Evolutionary conservation across 306 rosid genomes (phyloP).

Genomic region (Malus orientalis): DNA sequence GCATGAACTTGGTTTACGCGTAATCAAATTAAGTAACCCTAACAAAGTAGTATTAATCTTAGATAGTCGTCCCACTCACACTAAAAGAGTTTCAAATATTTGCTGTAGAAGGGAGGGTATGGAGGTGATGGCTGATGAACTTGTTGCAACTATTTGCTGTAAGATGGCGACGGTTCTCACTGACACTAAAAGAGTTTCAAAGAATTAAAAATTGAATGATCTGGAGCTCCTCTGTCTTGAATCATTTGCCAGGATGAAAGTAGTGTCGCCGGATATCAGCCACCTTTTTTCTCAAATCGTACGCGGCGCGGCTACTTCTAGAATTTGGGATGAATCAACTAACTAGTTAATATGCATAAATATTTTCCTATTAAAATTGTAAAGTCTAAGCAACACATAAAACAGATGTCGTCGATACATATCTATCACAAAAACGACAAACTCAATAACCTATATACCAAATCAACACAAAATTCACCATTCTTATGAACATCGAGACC

Average conservation of each 20-base stretch:
- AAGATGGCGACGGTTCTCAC: neutral
- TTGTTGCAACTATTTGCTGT: neutral
- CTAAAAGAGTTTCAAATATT: too few relatives aligned
- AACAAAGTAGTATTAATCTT: neutral
- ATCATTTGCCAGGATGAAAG: constrained; percentile 2
- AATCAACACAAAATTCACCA: too few relatives aligned
- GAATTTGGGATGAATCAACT: neutral
- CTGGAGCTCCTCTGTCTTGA: constrained; percentile 23
- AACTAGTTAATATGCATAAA: neutral
- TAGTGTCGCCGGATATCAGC: neutral
- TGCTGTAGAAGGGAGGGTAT: neutral
- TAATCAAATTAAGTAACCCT: neutral
- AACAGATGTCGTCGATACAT: too few relatives aligned
- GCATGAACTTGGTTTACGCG: neutral
- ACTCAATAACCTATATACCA: too few relatives aligned
- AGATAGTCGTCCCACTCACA: neutral
- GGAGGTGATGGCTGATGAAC: neutral
- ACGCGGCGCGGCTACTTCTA: neutral
- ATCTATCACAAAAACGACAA: too few relatives aligned
- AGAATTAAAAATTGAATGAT: constrained; percentile 5
- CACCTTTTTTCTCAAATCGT: neutral
- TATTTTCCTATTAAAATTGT: neutral
- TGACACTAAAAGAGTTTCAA: neutral
- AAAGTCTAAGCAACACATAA: too few relatives aligned
- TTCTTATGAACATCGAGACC: too few relatives aligned